Evolutionary conservation across 768 basidiomycete species (phyloP), one percentile per base, ranked within the genome.

Genomic region (Leccinum longicurvipes): DNA sequence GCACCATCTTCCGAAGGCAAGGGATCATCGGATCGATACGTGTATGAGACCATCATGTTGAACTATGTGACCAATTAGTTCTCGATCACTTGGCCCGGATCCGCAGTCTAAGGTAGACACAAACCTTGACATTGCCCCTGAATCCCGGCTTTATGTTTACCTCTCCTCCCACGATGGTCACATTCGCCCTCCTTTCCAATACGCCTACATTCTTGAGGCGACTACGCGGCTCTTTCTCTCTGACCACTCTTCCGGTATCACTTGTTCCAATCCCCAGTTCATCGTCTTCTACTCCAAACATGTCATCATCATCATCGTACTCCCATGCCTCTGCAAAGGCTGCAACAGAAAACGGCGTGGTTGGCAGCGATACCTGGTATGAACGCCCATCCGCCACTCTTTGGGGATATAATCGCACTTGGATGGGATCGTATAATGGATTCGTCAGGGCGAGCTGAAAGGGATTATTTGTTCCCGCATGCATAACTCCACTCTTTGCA

Each of bases 311-410:
- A 56, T 94, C 94, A 52, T 97, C 96, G 59, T 94, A 97, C 70
- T 98, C 94, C 96, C 96, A 98, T 31, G 92, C 93, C 68, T 98
- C 97, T 17, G 93, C 93, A 66, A 89, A 95, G 3, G 96, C 91
- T 14, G 89, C 86, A 47, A 98, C 83, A 6, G 89, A 77, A 68
- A 99, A 96, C 9, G 85, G 74, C 0, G 82, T 75, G 11, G 84
- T 85, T 1, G 93, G 95, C 3, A 98, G 75, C 10, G 87, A 85
- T 6, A 96, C 78, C 1, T 85, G 87, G 66, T 91, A 96, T 6
- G 71, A 72, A 31, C 63, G 72, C 36, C 74, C 70, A 34, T 77
- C 76, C 28, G 74, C 70, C 29, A 76, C 69, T 24, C 88, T 81
- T 63, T 89, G 89, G 2, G 90, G 87, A 12, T 86, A 87, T 6